These are phyloP conservation scores for Trichophyton schoenleinii DNA, from an alignment of 2,329 filamentous ascomycete species.

Conservation along the genomic window DNA sequence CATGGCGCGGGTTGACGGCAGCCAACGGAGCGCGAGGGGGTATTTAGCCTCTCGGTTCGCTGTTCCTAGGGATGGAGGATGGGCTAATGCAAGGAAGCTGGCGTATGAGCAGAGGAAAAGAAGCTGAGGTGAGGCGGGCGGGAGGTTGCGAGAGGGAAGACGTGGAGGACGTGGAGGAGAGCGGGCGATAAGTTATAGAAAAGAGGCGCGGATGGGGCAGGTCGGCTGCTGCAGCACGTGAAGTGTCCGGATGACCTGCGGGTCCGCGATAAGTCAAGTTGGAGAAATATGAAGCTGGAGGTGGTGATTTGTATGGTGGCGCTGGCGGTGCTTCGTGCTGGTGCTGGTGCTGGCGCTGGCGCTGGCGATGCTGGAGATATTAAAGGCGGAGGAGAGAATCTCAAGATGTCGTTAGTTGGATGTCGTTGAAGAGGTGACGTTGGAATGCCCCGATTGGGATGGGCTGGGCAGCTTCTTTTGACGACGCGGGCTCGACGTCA, in stretches of 20 bases:
- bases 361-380: no score
- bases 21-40: conserved; percentile 6
- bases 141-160: background rate
- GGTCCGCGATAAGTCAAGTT: background rate
- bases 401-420: background rate
- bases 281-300: background rate
- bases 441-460: background rate
- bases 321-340: no score
- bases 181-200: background rate
- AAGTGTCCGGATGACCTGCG: conserved; percentile 12
- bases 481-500: background rate
- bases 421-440: background rate
- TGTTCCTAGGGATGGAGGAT: background rate
- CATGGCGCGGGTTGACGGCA: conserved; percentile 2
- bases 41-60: background rate
- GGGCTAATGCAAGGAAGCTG: conserved; percentile 1
- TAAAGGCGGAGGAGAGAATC: background rate
- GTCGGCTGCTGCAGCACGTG: conserved; percentile 8
- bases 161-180: background rate
- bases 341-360: no score
- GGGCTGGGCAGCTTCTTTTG: background rate
- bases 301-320: background rate
- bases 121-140: background rate
- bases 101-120: background rate
- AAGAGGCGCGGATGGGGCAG: conserved; percentile 1